Evolutionary conservation across 1,139 yeast species (phyloP).

Genomic region (Suhomyces taliae): DNA sequence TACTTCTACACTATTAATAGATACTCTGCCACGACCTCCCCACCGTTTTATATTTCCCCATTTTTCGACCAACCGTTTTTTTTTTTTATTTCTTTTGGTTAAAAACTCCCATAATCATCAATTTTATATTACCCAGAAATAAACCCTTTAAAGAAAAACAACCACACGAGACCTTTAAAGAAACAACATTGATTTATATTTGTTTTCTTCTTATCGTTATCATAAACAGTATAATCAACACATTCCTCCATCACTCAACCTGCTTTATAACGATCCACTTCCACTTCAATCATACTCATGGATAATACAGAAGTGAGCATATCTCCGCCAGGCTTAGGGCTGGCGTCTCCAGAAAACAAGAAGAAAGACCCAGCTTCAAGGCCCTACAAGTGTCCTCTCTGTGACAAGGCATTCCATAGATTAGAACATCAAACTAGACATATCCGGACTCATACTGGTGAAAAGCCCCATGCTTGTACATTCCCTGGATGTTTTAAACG

Average conservation of each 20-base stretch:
- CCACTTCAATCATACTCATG: not conserved
- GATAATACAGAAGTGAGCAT: not conserved
- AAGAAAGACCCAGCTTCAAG: slow-evolving; percentile 26
- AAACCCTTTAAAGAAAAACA: too few species aligned
- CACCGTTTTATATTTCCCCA: too few species aligned
- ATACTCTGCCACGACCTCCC: too few species aligned
- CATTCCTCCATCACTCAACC: not conserved
- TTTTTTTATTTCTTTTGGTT: too few species aligned
- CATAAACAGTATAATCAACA: not conserved
- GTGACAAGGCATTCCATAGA: slow-evolving; percentile 63
- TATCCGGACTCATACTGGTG: slow-evolving; percentile 69
- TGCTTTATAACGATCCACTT: not conserved
- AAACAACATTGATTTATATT: too few species aligned
- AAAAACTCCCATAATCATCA: too few species aligned
- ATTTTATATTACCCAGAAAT: too few species aligned
- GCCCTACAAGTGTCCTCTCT: slow-evolving; percentile 61
- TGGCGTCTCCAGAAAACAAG: slow-evolving; percentile 2
- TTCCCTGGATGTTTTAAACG: slow-evolving; percentile 66
- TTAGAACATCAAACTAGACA: slow-evolving; percentile 72
- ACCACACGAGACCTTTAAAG: too few species aligned
- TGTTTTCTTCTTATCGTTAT: too few species aligned
- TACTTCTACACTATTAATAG: too few species aligned
- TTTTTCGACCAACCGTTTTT: too few species aligned
- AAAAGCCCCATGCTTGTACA: slow-evolving; percentile 73
- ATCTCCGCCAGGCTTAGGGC: not conserved